These are phyloP conservation scores for Nannizziopsis arthrosporioides DNA, from an alignment of 2,329 filamentous ascomycete genomes.

Conservation along the genomic window DNA sequence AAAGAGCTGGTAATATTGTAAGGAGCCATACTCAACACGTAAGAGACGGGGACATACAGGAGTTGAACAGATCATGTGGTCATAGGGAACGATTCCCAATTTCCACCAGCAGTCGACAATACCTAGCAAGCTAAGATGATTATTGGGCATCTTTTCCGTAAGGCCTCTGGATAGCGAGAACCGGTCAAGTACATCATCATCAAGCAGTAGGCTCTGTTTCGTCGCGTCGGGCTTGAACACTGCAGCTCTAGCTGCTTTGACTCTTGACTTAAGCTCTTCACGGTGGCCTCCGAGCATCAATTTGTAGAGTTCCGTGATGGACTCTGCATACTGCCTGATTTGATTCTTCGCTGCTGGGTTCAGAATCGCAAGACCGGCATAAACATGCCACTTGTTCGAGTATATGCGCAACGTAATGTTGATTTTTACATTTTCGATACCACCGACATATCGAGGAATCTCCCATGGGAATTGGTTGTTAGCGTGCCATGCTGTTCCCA, in stretches of 20 bases:
- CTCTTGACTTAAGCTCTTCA: conserved; percentile 59
- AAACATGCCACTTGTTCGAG: conserved; percentile 98
- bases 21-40: not conserved
- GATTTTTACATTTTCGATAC: conserved; percentile 98
- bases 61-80: conserved; percentile 99
- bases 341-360: conserved; percentile 87
- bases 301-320: conserved; percentile 89
- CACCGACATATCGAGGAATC: conserved; percentile 84
- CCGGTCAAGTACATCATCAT: conserved; percentile 71
- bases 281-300: conserved; percentile 82
- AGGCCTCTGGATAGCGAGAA: conserved; percentile 69
- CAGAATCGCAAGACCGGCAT: conserved; percentile 89
- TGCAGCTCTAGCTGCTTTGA: conserved; percentile 65
- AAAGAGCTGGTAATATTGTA: conserved; percentile 50
- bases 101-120: conserved; percentile 99
- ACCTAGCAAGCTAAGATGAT: conserved; percentile 80
- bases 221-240: conserved; percentile 48
- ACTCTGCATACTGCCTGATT: conserved; percentile 85
- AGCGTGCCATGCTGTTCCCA: conserved; percentile 96
- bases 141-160: conserved; percentile 66
- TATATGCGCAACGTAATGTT: conserved; percentile 97
- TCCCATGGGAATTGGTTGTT: conserved; percentile 97
- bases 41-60: conserved; percentile 44
- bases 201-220: conserved; percentile 56
- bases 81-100: conserved; percentile 85